Percentiles rank a stretch among this genome's conserved stretches.
Evolutionary conservation across 345 rosid species (phyloP).

Genomic region (Moricandia moricandioides): DNA sequence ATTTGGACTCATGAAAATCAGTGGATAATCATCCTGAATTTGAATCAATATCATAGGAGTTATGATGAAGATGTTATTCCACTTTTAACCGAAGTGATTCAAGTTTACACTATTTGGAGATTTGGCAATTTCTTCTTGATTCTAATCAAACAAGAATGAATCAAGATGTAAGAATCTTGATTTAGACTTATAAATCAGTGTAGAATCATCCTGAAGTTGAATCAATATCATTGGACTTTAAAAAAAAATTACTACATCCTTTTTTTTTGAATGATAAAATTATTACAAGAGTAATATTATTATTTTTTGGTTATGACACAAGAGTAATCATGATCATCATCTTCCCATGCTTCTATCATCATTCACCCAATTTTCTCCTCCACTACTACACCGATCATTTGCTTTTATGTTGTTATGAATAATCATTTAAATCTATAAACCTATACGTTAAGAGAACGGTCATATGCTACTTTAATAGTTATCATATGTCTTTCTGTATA

Average conservation of each 20-base stretch:
- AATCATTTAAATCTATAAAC: neutral
- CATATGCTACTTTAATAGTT: constrained; percentile 12
- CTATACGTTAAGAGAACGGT: constrained; percentile 27
- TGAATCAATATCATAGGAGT: too few species aligned
- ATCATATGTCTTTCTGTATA: constrained; percentile 16
- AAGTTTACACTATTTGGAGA: too few species aligned
- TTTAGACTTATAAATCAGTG: too few species aligned
- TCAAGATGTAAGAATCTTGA: too few species aligned
- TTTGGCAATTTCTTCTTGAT: too few species aligned
- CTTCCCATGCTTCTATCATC: constrained; percentile 40
- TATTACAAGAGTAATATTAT: neutral
- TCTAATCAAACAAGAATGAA: too few species aligned
- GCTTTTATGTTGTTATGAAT: constrained; percentile 10
- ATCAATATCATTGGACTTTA: too few species aligned
- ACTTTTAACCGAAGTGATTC: too few species aligned
- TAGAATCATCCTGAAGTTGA: too few species aligned
- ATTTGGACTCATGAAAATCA: too few species aligned
- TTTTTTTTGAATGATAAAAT: neutral
- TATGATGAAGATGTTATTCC: too few species aligned
- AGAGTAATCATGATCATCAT: constrained; percentile 33
- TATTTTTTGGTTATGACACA: neutral
- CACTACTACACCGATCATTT: constrained; percentile 21
- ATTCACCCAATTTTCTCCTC: constrained; percentile 30
- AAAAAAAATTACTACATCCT: neutral
- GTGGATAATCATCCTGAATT: too few species aligned